These are phyloP conservation scores for Lodderomyces parapsilosis DNA, from an alignment of 1,139 yeast genomes.

Conservation along the genomic window DNA sequence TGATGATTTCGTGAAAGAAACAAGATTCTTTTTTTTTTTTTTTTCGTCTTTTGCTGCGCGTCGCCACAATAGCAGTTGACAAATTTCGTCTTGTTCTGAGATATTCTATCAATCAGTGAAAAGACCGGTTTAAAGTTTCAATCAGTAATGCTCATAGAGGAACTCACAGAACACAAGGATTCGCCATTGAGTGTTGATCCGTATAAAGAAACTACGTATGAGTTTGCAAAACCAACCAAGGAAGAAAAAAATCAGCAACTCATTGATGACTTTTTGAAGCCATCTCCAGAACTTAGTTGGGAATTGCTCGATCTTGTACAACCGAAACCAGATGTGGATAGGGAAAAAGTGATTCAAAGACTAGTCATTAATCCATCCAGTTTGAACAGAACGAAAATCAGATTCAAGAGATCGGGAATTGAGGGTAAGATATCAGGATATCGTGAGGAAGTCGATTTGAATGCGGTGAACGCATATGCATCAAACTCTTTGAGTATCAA, in stretches of 20 bases:
- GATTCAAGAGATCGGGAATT: conserved; percentile 73
- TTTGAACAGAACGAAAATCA: conserved; percentile 53
- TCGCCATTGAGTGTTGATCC: conserved; percentile 8
- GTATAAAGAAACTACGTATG: conserved; percentile 7
- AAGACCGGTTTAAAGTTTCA: too few relatives aligned
- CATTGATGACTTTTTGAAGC: conserved; percentile 34
- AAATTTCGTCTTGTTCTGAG: too few relatives aligned
- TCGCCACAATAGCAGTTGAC: too few relatives aligned
- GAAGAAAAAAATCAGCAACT: conserved; percentile 11
- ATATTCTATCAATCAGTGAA: too few relatives aligned
- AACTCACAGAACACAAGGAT: neutral
- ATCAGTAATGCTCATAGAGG: conserved; percentile 10
- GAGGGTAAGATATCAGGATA: conserved; percentile 65
- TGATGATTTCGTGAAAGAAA: too few relatives aligned
- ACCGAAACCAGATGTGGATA: conserved; percentile 36
- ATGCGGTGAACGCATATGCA: conserved; percentile 46
- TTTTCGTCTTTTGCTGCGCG: too few relatives aligned
- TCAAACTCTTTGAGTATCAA: conserved; percentile 71
- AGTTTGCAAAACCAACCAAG: conserved; percentile 6
- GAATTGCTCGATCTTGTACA: conserved; percentile 56
- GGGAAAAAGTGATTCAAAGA: conserved; percentile 33
- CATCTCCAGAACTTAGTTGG: conserved; percentile 56
- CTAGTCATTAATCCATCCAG: conserved; percentile 53
- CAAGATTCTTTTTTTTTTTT: too few relatives aligned
- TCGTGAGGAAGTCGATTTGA: conserved; percentile 56